Evolutionary conservation across 176 grass and related monocot genomes (phyloP).

Genomic region (Zea luxurians): DNA sequence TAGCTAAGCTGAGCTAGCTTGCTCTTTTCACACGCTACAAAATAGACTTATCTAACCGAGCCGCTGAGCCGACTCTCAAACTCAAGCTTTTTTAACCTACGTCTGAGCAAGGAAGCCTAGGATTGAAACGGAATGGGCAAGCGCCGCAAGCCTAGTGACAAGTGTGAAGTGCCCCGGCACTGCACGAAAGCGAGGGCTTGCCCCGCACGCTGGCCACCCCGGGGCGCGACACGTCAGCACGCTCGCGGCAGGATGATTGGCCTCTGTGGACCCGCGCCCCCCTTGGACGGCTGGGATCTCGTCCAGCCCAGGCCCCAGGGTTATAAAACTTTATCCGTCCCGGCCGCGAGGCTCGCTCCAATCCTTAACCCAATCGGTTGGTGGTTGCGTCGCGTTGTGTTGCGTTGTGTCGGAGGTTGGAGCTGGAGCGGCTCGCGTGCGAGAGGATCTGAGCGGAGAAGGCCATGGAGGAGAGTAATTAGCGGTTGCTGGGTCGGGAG

Average conservation of each 20-base stretch:
- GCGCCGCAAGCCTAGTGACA: background rate
- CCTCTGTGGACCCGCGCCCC: background rate
- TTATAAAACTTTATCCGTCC: slow-evolving; percentile 26
- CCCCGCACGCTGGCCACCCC: slow-evolving; percentile 23
- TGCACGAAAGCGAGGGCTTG: slow-evolving; percentile 27
- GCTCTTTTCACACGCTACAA: too few relatives aligned
- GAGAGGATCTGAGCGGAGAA: background rate
- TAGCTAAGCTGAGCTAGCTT: too few relatives aligned
- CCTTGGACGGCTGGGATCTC: slow-evolving; percentile 13
- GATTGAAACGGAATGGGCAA: background rate
- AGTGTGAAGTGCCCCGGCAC: slow-evolving; percentile 29
- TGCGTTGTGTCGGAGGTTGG: slow-evolving; percentile 11
- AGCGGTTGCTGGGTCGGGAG: slow-evolving; percentile 15
- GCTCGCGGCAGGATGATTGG: background rate
- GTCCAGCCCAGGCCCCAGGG: background rate
- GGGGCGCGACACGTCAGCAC: slow-evolving; percentile 32
- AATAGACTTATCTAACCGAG: too few relatives aligned
- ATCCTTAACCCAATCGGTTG: background rate
- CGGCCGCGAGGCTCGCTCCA: background rate
- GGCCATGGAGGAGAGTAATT: slow-evolving; percentile 28
- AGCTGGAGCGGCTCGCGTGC: background rate
- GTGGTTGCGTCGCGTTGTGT: slow-evolving; percentile 20
- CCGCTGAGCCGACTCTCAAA: too few relatives aligned
- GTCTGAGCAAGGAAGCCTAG: background rate
- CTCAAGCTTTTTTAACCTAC: too few relatives aligned